A percentile compares a stretch with the other conserved stretches of the same genome.
phyloP scores from a whole-genome alignment of 352 stramenopile species.

The Phytophthora hibernalis region DNA sequence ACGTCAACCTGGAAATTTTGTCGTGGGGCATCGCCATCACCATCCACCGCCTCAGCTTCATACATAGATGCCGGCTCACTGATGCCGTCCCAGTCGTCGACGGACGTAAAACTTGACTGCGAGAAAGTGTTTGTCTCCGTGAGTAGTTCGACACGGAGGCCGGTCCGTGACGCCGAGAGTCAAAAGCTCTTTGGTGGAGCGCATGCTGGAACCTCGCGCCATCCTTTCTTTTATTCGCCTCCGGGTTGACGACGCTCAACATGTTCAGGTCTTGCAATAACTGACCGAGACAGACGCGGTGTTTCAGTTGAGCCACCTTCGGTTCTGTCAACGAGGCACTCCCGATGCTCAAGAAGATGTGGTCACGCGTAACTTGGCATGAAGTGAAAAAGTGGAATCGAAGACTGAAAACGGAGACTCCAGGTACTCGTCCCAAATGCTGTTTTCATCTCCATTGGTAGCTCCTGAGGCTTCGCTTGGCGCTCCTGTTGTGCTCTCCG shows the following conservation, averaged over 20 bases:
- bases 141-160: slow-evolving; percentile 46
- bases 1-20: slow-evolving; percentile 13
- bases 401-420: slow-evolving; percentile 68
- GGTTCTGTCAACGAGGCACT: slow-evolving; percentile 70
- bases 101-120: slow-evolving; percentile 41
- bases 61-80: slow-evolving; percentile 35
- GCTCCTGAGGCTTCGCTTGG: not conserved
- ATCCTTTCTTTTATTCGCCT: slow-evolving; percentile 26
- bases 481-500: not conserved
- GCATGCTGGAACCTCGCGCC: slow-evolving; percentile 47
- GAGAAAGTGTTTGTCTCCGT: slow-evolving; percentile 54
- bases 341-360: slow-evolving; percentile 76
- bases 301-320: slow-evolving; percentile 66
- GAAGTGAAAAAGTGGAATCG: slow-evolving; percentile 79
- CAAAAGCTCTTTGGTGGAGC: slow-evolving; percentile 26
- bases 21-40: slow-evolving; percentile 9
- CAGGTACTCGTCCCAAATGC: slow-evolving; percentile 72
- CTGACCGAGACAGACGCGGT: slow-evolving; percentile 65
- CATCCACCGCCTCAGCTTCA: slow-evolving; percentile 23
- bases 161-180: not conserved
- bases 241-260: slow-evolving; percentile 54
- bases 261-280: slow-evolving; percentile 71
- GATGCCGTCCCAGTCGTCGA: slow-evolving; percentile 39
- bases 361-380: slow-evolving; percentile 74
- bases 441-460: slow-evolving; percentile 14